phyloP scores from a whole-genome alignment of 192 early-diverging fungal genomes.

The Linnemannia hyalina region DNA sequence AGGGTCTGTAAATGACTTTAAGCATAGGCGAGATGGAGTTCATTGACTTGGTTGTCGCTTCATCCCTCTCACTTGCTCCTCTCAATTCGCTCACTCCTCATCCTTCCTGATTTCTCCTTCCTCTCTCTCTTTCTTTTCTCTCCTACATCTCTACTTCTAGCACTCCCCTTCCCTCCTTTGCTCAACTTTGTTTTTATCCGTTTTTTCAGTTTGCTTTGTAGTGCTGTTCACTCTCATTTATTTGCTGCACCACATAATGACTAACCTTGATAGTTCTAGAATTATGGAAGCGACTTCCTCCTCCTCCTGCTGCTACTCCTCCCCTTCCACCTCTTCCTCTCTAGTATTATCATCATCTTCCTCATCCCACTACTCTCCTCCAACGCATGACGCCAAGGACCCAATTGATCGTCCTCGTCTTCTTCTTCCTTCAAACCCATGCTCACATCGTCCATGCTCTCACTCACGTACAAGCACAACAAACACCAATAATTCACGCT shows the following conservation, averaged over 20 bases:
- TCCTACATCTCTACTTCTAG: neutral
- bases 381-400: neutral
- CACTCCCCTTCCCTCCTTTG: neutral
- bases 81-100: neutral
- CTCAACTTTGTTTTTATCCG: neutral
- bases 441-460: constrained; percentile 7
- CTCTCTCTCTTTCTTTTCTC: neutral
- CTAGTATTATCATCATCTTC: neutral
- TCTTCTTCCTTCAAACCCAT: neutral
- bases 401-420: neutral
- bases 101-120: neutral
- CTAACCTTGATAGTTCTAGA: neutral
- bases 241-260: constrained; percentile 2
- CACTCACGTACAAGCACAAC: constrained; percentile 3
- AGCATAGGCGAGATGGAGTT: neutral
- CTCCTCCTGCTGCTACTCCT: neutral
- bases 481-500: neutral
- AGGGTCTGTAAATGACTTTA: too few species aligned
- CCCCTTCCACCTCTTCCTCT: neutral
- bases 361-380: neutral
- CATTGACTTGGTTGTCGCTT: neutral
- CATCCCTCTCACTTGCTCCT: neutral
- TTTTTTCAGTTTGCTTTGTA: neutral
- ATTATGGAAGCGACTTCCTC: constrained; percentile 8
- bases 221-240: neutral